Evolutionary conservation across 2,329 filamentous ascomycete genomes (phyloP).

Genomic region (Beauveria medogensis): DNA sequence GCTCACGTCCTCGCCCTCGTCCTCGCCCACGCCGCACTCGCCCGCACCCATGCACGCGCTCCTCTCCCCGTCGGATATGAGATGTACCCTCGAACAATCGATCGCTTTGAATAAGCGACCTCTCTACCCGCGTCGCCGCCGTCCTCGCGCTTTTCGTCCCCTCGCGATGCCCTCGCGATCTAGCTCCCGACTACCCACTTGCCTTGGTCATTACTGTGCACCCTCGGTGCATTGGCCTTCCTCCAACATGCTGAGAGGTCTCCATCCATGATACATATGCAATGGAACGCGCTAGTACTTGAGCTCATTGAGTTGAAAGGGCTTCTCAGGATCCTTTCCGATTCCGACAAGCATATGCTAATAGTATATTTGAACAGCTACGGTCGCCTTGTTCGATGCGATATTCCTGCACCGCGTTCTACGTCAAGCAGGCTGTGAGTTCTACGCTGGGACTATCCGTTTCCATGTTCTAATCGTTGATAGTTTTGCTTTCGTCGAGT

Average conservation of each 20-base stretch:
- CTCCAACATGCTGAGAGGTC: background rate
- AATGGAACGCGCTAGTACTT: constrained; percentile 6
- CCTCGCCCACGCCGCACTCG: constrained; percentile 35
- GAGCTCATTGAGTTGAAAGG: constrained; percentile 6
- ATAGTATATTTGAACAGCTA: constrained; percentile 56
- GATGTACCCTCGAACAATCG: constrained; percentile 20
- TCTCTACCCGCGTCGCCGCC: constrained; percentile 17
- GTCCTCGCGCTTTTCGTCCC: background rate
- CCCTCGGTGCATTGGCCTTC: background rate
- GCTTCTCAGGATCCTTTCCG: constrained; percentile 2
- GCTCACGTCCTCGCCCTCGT: constrained; percentile 30
- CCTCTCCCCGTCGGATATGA: constrained; percentile 18
- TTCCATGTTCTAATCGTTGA: background rate
- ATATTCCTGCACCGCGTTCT: constrained; percentile 92
- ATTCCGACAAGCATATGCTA: constrained; percentile 33
- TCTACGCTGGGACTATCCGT: background rate
- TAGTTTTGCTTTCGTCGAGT: constrained; percentile 97
- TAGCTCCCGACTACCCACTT: background rate
- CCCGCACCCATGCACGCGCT: constrained; percentile 28
- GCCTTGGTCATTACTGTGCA: background rate
- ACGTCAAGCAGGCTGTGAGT: constrained; percentile 93
- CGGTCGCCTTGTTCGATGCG: constrained; percentile 93
- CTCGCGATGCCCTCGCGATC: constrained; percentile 4
- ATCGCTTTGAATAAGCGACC: constrained; percentile 29
- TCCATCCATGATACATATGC: background rate